phyloP scores from a whole-genome alignment of 345 rosid species.

The Cochlearia excelsa region DNA sequence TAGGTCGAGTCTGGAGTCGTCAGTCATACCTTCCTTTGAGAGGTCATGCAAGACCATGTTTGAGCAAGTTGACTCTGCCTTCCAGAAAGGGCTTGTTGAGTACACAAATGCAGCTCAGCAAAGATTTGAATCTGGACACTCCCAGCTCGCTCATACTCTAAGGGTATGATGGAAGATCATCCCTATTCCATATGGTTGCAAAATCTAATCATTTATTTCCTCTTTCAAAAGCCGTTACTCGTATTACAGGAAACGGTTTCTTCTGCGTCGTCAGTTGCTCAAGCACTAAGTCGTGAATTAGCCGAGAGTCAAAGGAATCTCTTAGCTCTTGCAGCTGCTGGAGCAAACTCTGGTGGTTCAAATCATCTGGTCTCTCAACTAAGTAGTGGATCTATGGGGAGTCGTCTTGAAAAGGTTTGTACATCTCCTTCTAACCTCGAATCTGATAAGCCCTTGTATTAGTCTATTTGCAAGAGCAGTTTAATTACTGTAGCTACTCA shows the following conservation, averaged over 20 bases:
- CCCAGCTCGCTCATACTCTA: constrained; percentile 66
- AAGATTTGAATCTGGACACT: constrained; percentile 63
- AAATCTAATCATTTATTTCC: not conserved
- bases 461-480: constrained; percentile 4
- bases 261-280: constrained; percentile 66
- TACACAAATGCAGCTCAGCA: constrained; percentile 75
- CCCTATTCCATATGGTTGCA: constrained; percentile 7
- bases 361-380: constrained; percentile 52
- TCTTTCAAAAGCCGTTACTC: not conserved
- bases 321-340: constrained; percentile 65
- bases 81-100: constrained; percentile 74
- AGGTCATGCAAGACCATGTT: constrained; percentile 86
- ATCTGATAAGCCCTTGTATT: constrained; percentile 7
- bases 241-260: constrained; percentile 66
- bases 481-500: constrained; percentile 8
- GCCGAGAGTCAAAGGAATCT: constrained; percentile 75
- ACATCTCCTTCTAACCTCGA: constrained; percentile 9
- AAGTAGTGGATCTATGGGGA: constrained; percentile 65
- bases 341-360: constrained; percentile 52
- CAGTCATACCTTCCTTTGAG: constrained; percentile 86
- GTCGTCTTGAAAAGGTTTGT: constrained; percentile 61
- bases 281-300: constrained; percentile 67
- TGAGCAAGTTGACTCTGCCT: constrained; percentile 79
- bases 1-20: constrained; percentile 67
- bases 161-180: constrained; percentile 47